Conservation (phyloP, 1,284 basidiomycete species). For the Rhizopogon parksii region DNA sequence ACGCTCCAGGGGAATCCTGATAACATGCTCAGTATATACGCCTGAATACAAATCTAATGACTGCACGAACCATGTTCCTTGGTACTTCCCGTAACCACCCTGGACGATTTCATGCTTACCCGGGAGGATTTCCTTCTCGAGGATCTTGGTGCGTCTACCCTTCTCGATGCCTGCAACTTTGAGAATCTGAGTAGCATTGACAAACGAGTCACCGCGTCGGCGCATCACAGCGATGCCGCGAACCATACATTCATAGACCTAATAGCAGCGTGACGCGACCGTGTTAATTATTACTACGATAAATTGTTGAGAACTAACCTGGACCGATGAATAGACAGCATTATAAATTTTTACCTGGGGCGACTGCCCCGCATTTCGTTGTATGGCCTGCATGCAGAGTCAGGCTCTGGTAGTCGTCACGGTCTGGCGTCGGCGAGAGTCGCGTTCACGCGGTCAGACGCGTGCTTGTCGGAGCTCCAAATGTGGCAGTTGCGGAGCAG, state of each 20-base stretch:
- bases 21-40: constrained; percentile 11
- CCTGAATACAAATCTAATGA: not conserved
- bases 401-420: constrained; percentile 6
- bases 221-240: constrained; percentile 99
- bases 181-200: constrained; percentile 98
- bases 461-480: constrained; percentile 25
- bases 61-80: constrained; percentile 85
- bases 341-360: constrained; percentile 80
- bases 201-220: constrained; percentile 86
- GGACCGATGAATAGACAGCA: constrained; percentile 81
- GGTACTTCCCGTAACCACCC: constrained; percentile 98
- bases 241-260: constrained; percentile 96
- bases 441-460: constrained; percentile 17
- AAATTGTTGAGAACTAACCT: constrained; percentile 39
- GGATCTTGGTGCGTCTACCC: constrained; percentile 91
- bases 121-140: constrained; percentile 95
- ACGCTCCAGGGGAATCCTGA: constrained; percentile 87
- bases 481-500: constrained; percentile 1
- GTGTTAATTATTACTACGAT: constrained; percentile 20
- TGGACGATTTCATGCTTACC: constrained; percentile 99
- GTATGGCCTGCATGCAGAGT: constrained; percentile 28
- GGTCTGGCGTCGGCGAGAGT: constrained; percentile 5
- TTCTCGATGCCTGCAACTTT: constrained; percentile 99
- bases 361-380: constrained; percentile 34
- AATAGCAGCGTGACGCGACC: constrained; percentile 33